phyloP scores from a whole-genome alignment of 116 monocot species.

The Cymodocea nodosa region DNA sequence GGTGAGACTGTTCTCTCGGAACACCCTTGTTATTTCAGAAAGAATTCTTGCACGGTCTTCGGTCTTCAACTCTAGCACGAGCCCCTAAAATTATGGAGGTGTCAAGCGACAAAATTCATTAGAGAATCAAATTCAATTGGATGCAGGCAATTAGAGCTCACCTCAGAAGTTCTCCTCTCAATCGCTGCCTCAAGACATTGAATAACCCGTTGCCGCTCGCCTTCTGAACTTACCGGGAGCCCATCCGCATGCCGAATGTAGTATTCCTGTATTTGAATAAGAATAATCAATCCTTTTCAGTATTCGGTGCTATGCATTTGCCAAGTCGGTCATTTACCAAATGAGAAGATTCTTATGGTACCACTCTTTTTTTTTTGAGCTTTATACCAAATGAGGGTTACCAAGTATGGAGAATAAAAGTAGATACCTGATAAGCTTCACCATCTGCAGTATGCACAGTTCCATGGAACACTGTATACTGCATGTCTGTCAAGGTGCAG shows the following conservation, averaged over 20 bases:
- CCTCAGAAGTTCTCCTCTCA: constrained; percentile 42
- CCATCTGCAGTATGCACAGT: constrained; percentile 15
- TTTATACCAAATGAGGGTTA: no score
- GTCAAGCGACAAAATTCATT: background rate
- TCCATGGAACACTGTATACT: constrained; percentile 55
- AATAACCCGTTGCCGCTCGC: constrained; percentile 40
- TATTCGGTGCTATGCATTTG: no score
- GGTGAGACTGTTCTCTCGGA: constrained; percentile 44
- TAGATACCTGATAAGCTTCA: constrained; percentile 45
- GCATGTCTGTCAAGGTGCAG: constrained; percentile 54
- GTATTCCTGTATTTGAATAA: constrained; percentile 33
- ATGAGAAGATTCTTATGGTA: no score
- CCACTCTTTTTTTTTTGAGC: no score
- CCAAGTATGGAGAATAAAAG: background rate
- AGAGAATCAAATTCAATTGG: background rate
- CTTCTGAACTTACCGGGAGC: constrained; percentile 38
- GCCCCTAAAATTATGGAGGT: constrained; percentile 12
- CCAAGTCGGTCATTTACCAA: no score
- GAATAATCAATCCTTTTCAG: background rate
- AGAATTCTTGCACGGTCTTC: constrained; percentile 40
- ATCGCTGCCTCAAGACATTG: constrained; percentile 49
- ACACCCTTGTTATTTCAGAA: constrained; percentile 39
- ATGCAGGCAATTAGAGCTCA: background rate
- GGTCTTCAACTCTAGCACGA: constrained; percentile 32
- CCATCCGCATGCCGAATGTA: constrained; percentile 55